phyloP scores from a whole-genome alignment of 2,329 filamentous ascomycete species.

The Parastagonospora nodorum region DNA sequence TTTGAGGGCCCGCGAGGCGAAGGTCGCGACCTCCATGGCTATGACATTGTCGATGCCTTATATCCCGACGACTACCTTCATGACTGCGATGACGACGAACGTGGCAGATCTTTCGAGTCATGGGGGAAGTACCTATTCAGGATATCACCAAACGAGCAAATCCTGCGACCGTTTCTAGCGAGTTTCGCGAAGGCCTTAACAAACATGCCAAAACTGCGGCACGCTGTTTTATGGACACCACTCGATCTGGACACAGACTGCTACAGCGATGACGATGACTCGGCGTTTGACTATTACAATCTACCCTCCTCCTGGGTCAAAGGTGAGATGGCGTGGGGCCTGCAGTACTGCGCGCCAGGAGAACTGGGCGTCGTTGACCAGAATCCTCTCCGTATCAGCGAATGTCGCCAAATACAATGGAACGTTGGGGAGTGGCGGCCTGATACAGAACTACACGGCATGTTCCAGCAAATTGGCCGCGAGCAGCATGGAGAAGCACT shows the following conservation, averaged over 20 bases:
- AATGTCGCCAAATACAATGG: constrained; percentile 10
- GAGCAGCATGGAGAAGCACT: neutral
- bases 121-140: neutral
- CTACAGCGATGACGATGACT: too few relatives aligned
- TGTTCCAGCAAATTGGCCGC: constrained; percentile 7
- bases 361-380: too few relatives aligned
- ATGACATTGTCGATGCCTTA: neutral
- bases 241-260: too few relatives aligned
- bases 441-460: neutral
- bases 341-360: too few relatives aligned
- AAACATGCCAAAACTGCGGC: neutral
- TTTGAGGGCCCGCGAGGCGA: too few relatives aligned
- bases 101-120: neutral
- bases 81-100: neutral
- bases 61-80: neutral
- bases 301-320: too few relatives aligned
- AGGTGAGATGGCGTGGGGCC: too few relatives aligned
- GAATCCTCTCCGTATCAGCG: too few relatives aligned
- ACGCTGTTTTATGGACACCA: neutral
- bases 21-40: neutral
- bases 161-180: neutral
- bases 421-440: constrained; percentile 9
- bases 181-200: neutral
- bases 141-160: neutral
- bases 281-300: too few relatives aligned